Base-by-base conservation (phyloP, 164 flowering plant genomes). In the Aristolochia contorta region DNA sequence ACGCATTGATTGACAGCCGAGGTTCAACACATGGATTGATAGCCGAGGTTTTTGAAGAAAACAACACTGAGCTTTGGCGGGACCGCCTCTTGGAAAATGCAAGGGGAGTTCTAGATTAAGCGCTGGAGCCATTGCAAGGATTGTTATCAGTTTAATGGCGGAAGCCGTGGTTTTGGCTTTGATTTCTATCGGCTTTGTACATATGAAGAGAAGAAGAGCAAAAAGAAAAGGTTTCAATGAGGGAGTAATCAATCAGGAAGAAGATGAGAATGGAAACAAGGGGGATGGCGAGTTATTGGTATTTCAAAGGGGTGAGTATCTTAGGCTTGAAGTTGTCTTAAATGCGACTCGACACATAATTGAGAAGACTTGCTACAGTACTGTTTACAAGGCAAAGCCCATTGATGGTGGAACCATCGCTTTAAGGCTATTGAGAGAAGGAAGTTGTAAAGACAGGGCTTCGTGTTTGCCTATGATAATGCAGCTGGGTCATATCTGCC, bases 301-400 rank as follows among this genome's bases (percentile, higher is more conserved):
- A 68, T 93, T 93, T 71, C 86, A 88, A 66, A 97, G 99, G 0
- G 99, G 97, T 0, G 99, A 93, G 77, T 85, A 90, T 75, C 80
- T 93, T 80, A 86, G 87, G 0, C 67, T 86, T 21, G 99, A 93
- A 60, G 97, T 90, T 73, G 97, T 93, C 23, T 70, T 93, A 80
- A 93, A 93, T 72, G 98, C 98, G 4, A 89, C 98, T 0, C 97
- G 99, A n/a, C 99, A 93, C 60, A 95, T 93, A 7, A 74, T 87
- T 83, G 99, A 90, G 83, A 93, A 93, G 74, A 90, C 96, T 0
- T 82, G 78, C 71, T 93, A 93, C 67, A 97, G 99, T 37, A 90
- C 99, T 1, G 84, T 84, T 12, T 93, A 93, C 37, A 93, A 90
- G 77, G 99, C 99, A 6, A 93, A 93, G 78, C 87, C 90, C 30